Evolutionary conservation across 805 yeast species (phyloP), one percentile per base, ranked within the genome.

Genomic region (Barnettozyma sucrosica): DNA sequence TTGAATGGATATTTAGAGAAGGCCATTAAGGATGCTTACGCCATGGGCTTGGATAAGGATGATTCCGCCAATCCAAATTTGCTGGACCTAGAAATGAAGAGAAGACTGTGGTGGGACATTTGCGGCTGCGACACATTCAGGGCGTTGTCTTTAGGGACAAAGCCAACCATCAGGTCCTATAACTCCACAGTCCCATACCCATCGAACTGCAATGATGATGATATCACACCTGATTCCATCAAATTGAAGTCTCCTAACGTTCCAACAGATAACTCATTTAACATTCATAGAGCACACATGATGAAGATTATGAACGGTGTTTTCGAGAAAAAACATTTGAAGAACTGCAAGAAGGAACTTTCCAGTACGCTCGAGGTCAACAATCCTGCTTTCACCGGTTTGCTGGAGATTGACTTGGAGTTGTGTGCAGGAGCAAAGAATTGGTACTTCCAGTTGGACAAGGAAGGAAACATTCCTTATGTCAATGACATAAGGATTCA

Each of bases 21-120:
- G 36, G 58, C 61, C 1, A 48, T 62, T 11, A 51, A 55, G 34
- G 58, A 55, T 38, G 61, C 59, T 4, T 51, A 44, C 43, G 54
- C 47, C 5, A 54, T 62, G 61, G 61, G 58, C 0, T 45, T 62
- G 9, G 56, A 62, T 38, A 49, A 52, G 37, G 64, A 58, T 44
- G 60, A 59, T 36, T 25, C 39, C n/a, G 51, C 51, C 5, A 58
- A 58, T 39, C 53, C 59, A 36, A 51, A 57, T 37, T 26, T 61
- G 41, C 23, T 59, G 16, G 65, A 58, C 36, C 18, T 57, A 11
- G 69, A 66, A 45, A 44, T 65, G 56, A 61, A 60, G 41, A 61
- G 66, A 50, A 55, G 70, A 39, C 41, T 60, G 3, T 60, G 64
- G 64, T 60, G 64, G 64, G 62, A 58, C 43, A 56, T 60, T 21